Base-by-base conservation (phyloP, 139 green algal species). In the Tetratostichococcus sp. region DNA sequence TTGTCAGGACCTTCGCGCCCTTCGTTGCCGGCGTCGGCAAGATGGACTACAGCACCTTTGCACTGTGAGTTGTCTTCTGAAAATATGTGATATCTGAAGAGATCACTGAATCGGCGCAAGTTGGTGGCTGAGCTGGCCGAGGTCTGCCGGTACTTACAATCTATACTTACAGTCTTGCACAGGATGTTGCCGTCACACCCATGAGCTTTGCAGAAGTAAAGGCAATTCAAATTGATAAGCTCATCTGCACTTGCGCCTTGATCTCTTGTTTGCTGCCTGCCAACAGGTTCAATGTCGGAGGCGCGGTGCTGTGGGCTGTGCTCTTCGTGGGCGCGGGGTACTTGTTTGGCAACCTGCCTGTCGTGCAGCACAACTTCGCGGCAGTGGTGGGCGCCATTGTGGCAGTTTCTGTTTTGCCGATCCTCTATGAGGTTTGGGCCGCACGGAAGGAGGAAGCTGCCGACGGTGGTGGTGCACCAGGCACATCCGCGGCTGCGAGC, bases 1-100 rank as follows among this genome's bases (percentile, higher is more conserved):
- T 98, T 72, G 86, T 98, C 0, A 87, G 94, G 31, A 98, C 94
- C 8, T 95, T 97, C 77, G 94, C 94, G 25, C 94, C 94, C 16
- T 98, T 98, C 77, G 90, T 98, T 23, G 94, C 94, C 1, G 94
- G 94, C 34, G 86, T 98, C 16, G 90, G 88, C 28, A 85, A 71
- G 62, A 96, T 97, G 92, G 35, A 80, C 1, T 96, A 94, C 72
- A 39, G 42, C 65, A 76, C 75, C 30, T 86, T 72, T 68, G 69
- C 65, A 8, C 87, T 91, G 65, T 42, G 43, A 72, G 43, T 19
- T 75, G 75, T 71, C 30, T 69, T 69, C 25, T 35, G 11, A 17
- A 8, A 2, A 23, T 25, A n/a, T 62, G 17, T 62, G 50, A 62
- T 28, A 26, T 26, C 4, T 50, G 39, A 8, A 50, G 39, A 8